Conservation (phyloP, 169 alveolate species). For the Cryptosporidium viatorum region DNA sequence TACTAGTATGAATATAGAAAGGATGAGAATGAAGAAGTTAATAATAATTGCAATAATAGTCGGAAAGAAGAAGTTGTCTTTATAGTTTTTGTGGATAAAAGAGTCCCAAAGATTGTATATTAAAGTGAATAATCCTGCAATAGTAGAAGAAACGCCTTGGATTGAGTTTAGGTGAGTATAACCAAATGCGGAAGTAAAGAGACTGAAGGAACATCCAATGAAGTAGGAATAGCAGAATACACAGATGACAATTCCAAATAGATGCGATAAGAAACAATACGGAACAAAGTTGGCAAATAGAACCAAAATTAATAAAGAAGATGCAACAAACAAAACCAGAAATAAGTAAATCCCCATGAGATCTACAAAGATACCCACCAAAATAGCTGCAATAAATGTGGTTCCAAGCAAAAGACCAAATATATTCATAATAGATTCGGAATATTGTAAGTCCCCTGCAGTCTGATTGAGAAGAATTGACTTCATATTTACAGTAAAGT, state of each 20-base stretch:
- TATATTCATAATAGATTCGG: conserved; percentile 36
- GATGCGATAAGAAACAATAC: conserved; percentile 30
- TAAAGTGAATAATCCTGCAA: conserved; percentile 54
- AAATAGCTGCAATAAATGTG: conserved; percentile 49
- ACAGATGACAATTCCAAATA: conserved; percentile 58
- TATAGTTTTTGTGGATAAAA: conserved; percentile 19
- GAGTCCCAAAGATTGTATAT: conserved; percentile 46
- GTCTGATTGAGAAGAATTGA: conserved; percentile 38
- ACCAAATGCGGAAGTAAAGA: conserved; percentile 53
- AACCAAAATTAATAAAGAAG: conserved; percentile 45
- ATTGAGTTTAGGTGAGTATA: conserved; percentile 46
- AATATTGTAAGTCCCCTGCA: conserved; percentile 18
- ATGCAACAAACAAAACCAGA: conserved; percentile 30
- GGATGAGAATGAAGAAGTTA: conserved; percentile 20
- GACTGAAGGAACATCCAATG: conserved; percentile 68
- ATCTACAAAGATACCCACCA: conserved; percentile 58
- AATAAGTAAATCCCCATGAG: conserved; percentile 34
- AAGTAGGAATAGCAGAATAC: conserved; percentile 66
- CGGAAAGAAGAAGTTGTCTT: conserved; percentile 4
- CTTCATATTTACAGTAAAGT: conserved; percentile 67
- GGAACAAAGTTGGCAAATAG: conserved; percentile 45
- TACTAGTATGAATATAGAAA: conserved; percentile 7
- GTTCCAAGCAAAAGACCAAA: conserved; percentile 60
- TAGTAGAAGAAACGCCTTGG: conserved; percentile 70
- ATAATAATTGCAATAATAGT: conserved; percentile 32